Evolutionary conservation across 768 basidiomycete species (phyloP).

Genomic region (Nevesoporus exiguus): DNA sequence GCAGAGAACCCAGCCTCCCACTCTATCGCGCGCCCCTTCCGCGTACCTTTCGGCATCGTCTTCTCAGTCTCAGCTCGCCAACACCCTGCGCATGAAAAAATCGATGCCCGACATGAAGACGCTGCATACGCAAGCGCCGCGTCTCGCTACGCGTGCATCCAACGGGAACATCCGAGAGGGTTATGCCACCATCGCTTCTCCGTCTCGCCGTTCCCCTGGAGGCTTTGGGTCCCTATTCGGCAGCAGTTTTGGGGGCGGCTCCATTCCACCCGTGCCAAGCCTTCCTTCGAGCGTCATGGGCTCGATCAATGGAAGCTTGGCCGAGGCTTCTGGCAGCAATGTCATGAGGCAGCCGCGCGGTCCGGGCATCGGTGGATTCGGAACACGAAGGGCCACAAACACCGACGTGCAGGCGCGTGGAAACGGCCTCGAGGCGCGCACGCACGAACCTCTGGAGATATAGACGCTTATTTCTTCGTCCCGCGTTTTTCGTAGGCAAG

Average conservation of each 20-base stretch:
- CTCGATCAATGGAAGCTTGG: slow-evolving; percentile 41
- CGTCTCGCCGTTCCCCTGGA: slow-evolving; percentile 71
- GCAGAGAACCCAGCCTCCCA: slow-evolving; percentile 46
- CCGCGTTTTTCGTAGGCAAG: slow-evolving; percentile 14
- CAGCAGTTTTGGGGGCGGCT: slow-evolving; percentile 35
- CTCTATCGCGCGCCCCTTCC: slow-evolving; percentile 78
- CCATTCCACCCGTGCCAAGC: slow-evolving; percentile 75
- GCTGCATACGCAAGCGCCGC: slow-evolving; percentile 73
- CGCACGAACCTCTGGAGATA: slow-evolving; percentile 85
- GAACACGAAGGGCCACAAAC: slow-evolving; percentile 44
- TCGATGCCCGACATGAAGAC: slow-evolving; percentile 99
- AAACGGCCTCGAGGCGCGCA: slow-evolving; percentile 73
- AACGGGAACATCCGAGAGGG: slow-evolving; percentile 87
- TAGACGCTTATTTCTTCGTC: slow-evolving; percentile 32
- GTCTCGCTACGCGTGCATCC: slow-evolving; percentile 74
- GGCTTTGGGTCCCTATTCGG: slow-evolving; percentile 73
- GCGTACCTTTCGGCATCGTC: slow-evolving; percentile 65
- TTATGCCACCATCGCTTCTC: slow-evolving; percentile 83
- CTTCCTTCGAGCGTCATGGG: slow-evolving; percentile 57
- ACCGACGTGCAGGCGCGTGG: slow-evolving; percentile 48
- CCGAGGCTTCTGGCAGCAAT: slow-evolving; percentile 38
- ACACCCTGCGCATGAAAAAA: slow-evolving; percentile 84
- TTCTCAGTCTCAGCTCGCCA: slow-evolving; percentile 40
- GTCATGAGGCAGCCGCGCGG: slow-evolving; percentile 86
- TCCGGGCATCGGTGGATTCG: slow-evolving; percentile 75